These are phyloP conservation scores for Fusarium sp. DNA, from an alignment of 2,329 filamentous ascomycete genomes.

Conservation along the genomic window DNA sequence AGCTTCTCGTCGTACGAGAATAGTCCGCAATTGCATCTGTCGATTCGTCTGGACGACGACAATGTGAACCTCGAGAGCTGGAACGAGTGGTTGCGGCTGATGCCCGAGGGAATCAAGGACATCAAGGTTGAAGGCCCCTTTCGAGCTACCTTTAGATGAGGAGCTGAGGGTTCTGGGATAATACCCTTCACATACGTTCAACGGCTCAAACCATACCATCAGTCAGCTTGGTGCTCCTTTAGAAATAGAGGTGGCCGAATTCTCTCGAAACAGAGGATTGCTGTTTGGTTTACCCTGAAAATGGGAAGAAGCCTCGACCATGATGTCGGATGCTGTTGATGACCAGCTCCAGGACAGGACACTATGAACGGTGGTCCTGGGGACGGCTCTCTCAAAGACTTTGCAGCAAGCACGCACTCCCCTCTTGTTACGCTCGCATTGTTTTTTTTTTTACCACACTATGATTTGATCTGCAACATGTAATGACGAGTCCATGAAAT, in stretches of 20 bases:
- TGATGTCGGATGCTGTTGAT: slow-evolving; percentile 3
- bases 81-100: slow-evolving; percentile 69
- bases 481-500: slow-evolving; percentile 41
- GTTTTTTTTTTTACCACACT: slow-evolving; percentile 14
- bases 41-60: slow-evolving; percentile 64
- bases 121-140: slow-evolving; percentile 67
- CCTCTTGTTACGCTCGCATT: slow-evolving; percentile 23
- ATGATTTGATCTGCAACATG: slow-evolving; percentile 29
- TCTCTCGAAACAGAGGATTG: slow-evolving; percentile 14
- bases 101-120: slow-evolving; percentile 68
- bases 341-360: not conserved
- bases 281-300: slow-evolving; percentile 28
- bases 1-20: slow-evolving; percentile 56
- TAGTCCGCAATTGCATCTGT: slow-evolving; percentile 63
- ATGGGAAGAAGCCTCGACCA: slow-evolving; percentile 23
- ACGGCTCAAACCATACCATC: slow-evolving; percentile 6
- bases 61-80: slow-evolving; percentile 65
- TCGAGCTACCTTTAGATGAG: slow-evolving; percentile 45
- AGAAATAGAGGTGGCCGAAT: slow-evolving; percentile 22
- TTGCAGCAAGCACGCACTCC: slow-evolving; percentile 12
- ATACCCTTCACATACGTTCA: slow-evolving; percentile 6
- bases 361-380: slow-evolving; percentile 9
- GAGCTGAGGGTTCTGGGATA: not conserved
- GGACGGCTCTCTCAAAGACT: slow-evolving; percentile 2
- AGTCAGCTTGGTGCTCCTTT: not conserved